These are phyloP conservation scores for Leishmania aethiopica DNA, from an alignment of 208 protist species.

Conservation along the genomic window DNA sequence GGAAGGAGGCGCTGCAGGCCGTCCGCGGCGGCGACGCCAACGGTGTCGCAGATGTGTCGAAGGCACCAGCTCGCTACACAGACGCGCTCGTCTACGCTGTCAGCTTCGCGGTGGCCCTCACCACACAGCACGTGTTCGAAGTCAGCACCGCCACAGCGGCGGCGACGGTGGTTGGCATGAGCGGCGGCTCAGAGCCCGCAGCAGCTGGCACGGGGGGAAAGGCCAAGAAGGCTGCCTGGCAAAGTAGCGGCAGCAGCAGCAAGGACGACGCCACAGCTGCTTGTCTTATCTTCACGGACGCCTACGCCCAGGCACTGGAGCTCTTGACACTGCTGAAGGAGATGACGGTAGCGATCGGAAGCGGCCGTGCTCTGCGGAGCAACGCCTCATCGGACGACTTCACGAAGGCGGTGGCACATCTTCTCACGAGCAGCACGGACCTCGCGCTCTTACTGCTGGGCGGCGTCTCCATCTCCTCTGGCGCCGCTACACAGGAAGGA, in stretches of 20 bases:
- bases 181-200: not conserved
- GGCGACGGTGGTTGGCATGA: slow-evolving; percentile 3
- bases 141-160: not conserved
- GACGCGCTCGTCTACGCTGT: slow-evolving; percentile 78
- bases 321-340: slow-evolving; percentile 43
- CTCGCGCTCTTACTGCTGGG: slow-evolving; percentile 24
- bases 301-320: slow-evolving; percentile 12
- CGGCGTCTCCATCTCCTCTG: not conserved
- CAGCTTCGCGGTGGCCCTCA: slow-evolving; percentile 68
- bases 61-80: slow-evolving; percentile 37
- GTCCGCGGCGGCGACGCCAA: slow-evolving; percentile 17
- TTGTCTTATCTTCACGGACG: slow-evolving; percentile 6
- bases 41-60: not conserved
- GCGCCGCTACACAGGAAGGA: not conserved
- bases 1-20: slow-evolving; percentile 50
- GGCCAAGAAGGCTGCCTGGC: not conserved
- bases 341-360: slow-evolving; percentile 32
- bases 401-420: slow-evolving; percentile 57
- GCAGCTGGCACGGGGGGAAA: slow-evolving; percentile 12
- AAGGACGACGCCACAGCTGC: not conserved
- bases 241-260: not conserved
- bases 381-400: slow-evolving; percentile 38
- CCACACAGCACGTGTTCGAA: slow-evolving; percentile 55
- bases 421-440: slow-evolving; percentile 32
- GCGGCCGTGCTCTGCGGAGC: slow-evolving; percentile 27